A percentile compares a stretch with the other conserved stretches of the same genome.
These are phyloP conservation scores for Cytospora piceicola DNA, from an alignment of 2,329 filamentous ascomycete genomes.

Conservation along the genomic window DNA sequence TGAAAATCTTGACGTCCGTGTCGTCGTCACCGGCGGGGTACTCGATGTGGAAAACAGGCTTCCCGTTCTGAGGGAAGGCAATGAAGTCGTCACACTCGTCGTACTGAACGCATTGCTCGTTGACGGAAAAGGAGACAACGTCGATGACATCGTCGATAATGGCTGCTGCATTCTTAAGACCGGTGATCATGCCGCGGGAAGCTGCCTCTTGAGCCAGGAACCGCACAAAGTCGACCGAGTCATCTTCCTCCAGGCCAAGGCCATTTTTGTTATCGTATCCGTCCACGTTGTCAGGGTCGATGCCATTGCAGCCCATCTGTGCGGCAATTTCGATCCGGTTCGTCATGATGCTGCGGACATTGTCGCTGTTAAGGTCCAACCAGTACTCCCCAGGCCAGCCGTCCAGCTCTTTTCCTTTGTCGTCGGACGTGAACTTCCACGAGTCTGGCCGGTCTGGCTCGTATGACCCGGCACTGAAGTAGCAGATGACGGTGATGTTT, in stretches of 20 bases:
- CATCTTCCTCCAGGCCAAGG: constrained; percentile 58
- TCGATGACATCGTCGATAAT: constrained; percentile 56
- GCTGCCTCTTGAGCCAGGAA: constrained; percentile 62
- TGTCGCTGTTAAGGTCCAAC: constrained; percentile 61
- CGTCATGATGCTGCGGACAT: constrained; percentile 68
- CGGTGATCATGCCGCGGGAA: constrained; percentile 60
- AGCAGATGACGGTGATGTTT: constrained; percentile 70
- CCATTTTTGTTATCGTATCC: constrained; percentile 68
- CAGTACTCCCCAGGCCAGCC: constrained; percentile 72
- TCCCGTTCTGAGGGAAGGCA: constrained; percentile 53
- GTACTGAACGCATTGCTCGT: constrained; percentile 62
- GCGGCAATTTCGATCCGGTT: constrained; percentile 61
- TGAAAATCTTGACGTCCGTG: constrained; percentile 28
- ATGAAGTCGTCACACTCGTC: constrained; percentile 55
- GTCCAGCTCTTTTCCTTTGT: constrained; percentile 61
- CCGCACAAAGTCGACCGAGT: constrained; percentile 62
- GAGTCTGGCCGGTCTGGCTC: constrained; percentile 67
- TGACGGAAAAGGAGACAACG: constrained; percentile 67
- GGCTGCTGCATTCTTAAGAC: constrained; percentile 69
- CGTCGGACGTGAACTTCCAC: constrained; percentile 54
- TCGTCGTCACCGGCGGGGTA: constrained; percentile 53
- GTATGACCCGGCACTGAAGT: constrained; percentile 73
- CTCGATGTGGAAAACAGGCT: constrained; percentile 67
- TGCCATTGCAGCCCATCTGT: constrained; percentile 67
- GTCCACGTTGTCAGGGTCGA: constrained; percentile 75